Evolutionary conservation across 2,329 filamentous ascomycete genomes (phyloP), one percentile per base, ranked within the genome.

Genomic region (Cercospora sojina): DNA sequence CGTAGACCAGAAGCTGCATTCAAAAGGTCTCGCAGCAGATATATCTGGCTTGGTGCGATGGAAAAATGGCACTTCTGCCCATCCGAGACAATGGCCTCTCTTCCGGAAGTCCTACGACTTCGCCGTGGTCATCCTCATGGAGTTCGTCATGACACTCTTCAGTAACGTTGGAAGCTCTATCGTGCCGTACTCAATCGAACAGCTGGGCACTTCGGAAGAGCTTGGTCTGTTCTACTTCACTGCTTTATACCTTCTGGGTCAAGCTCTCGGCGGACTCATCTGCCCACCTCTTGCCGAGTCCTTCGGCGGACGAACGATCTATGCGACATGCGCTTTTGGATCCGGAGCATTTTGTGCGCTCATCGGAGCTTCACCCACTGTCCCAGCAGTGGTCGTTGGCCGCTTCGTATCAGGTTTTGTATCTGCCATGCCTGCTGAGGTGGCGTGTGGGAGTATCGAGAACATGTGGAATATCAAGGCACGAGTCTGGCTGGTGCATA

Each of bases 391-490:
- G 1, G 71, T 80, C 16, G 47, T 81, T 3, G 80, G 80, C 32
- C 78, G 83, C 4, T 77, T 83, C 49, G 16, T 81, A 3, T 79
- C 79, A 3, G 83, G 83, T 0, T 69, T 83, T 6, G 71, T 81
- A 9, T 83, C 82, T 0, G 81, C 83, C 2, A 79, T 83, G 8
- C 83, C 83, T 1, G 78, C 81, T 0, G 80, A 82, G 20, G 80
- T 84, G 8, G 79, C 80, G 8, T 78, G 79, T 0, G 82, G 83
- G 3, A 83, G 80, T 59, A 77, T 84, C 29, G 83, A 85, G 62
- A 82, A 85, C 68, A 79, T 85, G 72, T 66, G 29, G 38, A 35
- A 59, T 16, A 53, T 62, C 31, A 75, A 77, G 58, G 75, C 75
- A 12, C 76, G 83, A 13, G 78, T 84, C 5, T 84, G 81, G 81